Evolutionary conservation across 2,329 filamentous ascomycete genomes (phyloP).

Genomic region (Trichoderma cornu-damae): DNA sequence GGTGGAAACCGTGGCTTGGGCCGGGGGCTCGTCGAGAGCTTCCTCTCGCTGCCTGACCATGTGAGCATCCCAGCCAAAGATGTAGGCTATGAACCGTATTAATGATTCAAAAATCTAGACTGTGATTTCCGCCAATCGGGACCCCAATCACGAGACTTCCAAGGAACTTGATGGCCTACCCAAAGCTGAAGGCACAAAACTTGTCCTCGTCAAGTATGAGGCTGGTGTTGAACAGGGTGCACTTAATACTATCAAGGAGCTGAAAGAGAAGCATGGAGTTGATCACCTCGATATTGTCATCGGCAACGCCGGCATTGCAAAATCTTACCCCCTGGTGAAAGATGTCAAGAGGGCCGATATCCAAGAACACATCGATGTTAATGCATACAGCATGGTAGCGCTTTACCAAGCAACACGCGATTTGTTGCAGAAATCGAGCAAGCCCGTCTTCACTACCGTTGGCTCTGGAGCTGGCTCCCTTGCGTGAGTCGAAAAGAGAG

Average conservation of each 20-base stretch:
- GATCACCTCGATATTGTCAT: constrained; percentile 45
- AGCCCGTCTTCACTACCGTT: constrained; percentile 34
- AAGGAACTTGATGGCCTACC: constrained; percentile 19
- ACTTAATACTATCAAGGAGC: constrained; percentile 25
- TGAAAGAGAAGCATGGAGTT: constrained; percentile 25
- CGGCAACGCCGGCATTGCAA: constrained; percentile 45
- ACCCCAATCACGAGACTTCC: constrained; percentile 37
- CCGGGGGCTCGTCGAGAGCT: constrained; percentile 31
- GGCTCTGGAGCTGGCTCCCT: constrained; percentile 25
- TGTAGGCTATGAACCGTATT: background rate
- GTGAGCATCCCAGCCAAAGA: background rate
- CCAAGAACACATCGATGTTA: constrained; percentile 39
- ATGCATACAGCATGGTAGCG: constrained; percentile 37
- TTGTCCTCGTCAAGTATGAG: constrained; percentile 20
- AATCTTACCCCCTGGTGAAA: constrained; percentile 27
- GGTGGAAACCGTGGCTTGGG: constrained; percentile 40
- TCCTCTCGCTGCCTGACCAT: constrained; percentile 41
- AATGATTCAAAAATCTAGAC: background rate
- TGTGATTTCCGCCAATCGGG: constrained; percentile 2
- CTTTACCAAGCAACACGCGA: constrained; percentile 34
- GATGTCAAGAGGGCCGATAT: constrained; percentile 33
- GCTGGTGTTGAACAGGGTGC: constrained; percentile 26
- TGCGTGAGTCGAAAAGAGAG: constrained; percentile 9
- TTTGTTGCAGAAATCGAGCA: constrained; percentile 29
- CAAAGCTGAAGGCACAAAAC: constrained; percentile 16